phyloP scores from a whole-genome alignment of 352 stramenopile species.

The Blastocystis sp. region DNA sequence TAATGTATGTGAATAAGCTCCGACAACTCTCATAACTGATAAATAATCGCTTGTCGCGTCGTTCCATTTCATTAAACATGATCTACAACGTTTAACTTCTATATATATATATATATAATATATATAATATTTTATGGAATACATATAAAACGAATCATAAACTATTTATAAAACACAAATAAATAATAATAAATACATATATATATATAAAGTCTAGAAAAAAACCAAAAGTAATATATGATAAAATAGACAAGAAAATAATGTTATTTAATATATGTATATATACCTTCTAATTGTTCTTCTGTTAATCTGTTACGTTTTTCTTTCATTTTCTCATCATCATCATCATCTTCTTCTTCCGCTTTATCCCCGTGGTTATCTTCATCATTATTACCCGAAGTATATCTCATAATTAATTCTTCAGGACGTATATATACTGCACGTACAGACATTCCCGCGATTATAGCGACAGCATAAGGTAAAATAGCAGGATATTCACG shows the following conservation, averaged over 20 bases:
- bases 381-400: slow-evolving; percentile 1
- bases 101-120: neutral
- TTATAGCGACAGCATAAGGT: slow-evolving; percentile 32
- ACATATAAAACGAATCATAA: no score
- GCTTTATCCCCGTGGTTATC: neutral
- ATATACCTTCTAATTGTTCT: neutral
- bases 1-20: slow-evolving; percentile 37
- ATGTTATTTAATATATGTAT: neutral
- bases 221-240: no score
- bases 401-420: slow-evolving; percentile 17
- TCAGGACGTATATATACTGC: slow-evolving; percentile 41
- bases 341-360: slow-evolving; percentile 18
- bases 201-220: no score
- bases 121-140: neutral
- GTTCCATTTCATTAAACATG: slow-evolving; percentile 21
- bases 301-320: neutral
- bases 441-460: slow-evolving; percentile 40
- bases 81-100: slow-evolving; percentile 11
- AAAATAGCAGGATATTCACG: slow-evolving; percentile 7
- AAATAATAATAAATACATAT: no score
- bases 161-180: no score
- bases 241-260: neutral
- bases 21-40: slow-evolving; percentile 37
- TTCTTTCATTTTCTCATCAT: slow-evolving; percentile 24
- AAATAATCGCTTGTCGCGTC: slow-evolving; percentile 38